Conservation (phyloP, 208 protist species). For the Giardia duodenalis region DNA sequence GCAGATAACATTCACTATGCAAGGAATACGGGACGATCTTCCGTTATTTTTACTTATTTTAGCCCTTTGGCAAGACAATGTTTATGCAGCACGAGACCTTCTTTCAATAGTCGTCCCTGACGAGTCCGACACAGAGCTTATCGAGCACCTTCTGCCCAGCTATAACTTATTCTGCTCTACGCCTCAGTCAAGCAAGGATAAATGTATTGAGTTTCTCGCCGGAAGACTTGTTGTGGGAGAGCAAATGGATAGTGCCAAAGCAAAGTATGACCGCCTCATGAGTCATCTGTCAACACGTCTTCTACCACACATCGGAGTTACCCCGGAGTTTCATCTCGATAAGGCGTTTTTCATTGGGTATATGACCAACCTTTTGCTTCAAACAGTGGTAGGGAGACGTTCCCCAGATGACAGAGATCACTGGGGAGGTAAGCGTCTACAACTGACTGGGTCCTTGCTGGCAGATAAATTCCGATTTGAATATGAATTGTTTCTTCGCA, state of each 20-base stretch:
- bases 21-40: background rate
- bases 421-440: conserved; percentile 34
- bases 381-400: background rate
- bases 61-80: background rate
- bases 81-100: background rate
- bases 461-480: conserved; percentile 28
- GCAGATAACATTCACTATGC: background rate
- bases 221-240: background rate
- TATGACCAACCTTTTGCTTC: conserved; percentile 26
- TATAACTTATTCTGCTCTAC: background rate
- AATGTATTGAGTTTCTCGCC: background rate
- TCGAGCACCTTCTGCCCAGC: background rate
- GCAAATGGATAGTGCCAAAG: background rate
- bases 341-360: conserved; percentile 37
- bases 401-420: conserved; percentile 29
- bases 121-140: background rate
- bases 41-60: background rate
- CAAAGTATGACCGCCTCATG: background rate
- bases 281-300: conserved; percentile 17
- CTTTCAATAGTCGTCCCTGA: background rate
- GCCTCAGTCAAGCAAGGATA: background rate
- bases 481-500: background rate
- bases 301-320: conserved; percentile 37
- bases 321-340: background rate
- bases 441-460: conserved; percentile 34